phyloP scores from a whole-genome alignment of 2,329 filamentous ascomycete genomes.

The Pseudocercospora crystallina region DNA sequence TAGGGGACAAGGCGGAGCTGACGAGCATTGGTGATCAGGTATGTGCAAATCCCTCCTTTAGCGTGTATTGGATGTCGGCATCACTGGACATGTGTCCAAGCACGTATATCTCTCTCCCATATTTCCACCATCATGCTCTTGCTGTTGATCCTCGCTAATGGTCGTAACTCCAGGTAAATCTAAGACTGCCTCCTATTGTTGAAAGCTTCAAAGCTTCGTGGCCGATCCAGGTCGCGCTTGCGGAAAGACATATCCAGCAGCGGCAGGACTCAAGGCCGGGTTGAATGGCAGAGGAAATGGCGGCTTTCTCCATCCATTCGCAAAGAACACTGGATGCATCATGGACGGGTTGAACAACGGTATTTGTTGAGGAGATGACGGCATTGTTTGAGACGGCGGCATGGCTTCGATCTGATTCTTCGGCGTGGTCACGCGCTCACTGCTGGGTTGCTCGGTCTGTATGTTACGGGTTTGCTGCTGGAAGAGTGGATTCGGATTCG shows the following conservation, averaged over 20 bases:
- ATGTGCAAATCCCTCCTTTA: not conserved
- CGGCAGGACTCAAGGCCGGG: conserved; percentile 43
- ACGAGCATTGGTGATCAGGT: conserved; percentile 5
- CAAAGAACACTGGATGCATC: conserved; percentile 76
- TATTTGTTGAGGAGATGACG: conserved; percentile 1
- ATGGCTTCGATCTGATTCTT: conserved; percentile 52
- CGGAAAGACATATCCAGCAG: conserved; percentile 44
- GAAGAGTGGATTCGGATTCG: conserved; percentile 21
- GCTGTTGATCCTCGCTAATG: not conserved
- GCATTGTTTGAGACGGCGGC: conserved; percentile 34
- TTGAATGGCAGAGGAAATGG: conserved; percentile 47
- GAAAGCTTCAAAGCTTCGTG: conserved; percentile 28
- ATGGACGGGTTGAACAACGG: conserved; percentile 56
- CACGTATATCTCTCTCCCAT: not conserved
- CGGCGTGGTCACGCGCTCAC: conserved; percentile 27
- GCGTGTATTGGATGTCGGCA: not conserved
- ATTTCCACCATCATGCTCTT: not conserved
- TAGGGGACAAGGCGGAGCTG: not conserved
- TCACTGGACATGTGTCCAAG: not conserved
- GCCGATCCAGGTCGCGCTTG: conserved; percentile 12
- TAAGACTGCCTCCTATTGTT: not conserved
- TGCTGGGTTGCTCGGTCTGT: conserved; percentile 27
- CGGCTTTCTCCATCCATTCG: conserved; percentile 59
- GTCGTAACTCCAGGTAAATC: not conserved
- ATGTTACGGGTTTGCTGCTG: conserved; percentile 34